Base-by-base conservation (phyloP, 306 rosid genomes). In the Trichosanthes truncata region DNA sequence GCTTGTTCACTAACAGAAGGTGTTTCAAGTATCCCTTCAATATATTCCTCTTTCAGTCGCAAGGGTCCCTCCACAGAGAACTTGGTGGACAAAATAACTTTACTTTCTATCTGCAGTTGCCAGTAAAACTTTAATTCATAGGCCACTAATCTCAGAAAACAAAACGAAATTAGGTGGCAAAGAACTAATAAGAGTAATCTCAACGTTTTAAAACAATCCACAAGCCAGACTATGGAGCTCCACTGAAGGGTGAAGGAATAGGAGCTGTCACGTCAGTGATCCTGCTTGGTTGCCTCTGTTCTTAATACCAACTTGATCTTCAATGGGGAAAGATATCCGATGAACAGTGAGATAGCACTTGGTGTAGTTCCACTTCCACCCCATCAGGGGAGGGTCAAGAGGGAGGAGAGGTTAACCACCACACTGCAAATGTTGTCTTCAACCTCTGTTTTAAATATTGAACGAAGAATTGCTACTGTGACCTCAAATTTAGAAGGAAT, bases 1-100 rank as follows among this genome's bases (percentile, higher is more conserved):
- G 88, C 84, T 65, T 91, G 97, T 87, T 93, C 98, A 61, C 93
- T 87, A 77, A 95, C 84, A 56, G 84, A 89, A 26, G 99, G 99
- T 23, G 86, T 78, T 87, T 88, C 97, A 25, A 93, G 78, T 85
- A 85, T 72, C 83, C 96, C 97, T 84, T 95, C 99, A 71, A 84
- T 89, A 81, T 88, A 93, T 86, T 93, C 97, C 91, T 93, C 99
- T 86, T 88, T 95, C 93, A 95, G 74, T 78, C 99, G 90, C 85
- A 95, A 90, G 43, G 99, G 94, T 23, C 99, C 99, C 86, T 95
- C 99, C 74, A 95, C 93, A 41, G 90, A 75, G 81, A 95, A 85
- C 87, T 81, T 93, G 79, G 91, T 86, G 77, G 92, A 88, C 79
- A 95, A 86, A 78, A 77, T 75, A 80, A 93, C 38, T 82, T 83